Conservation (phyloP, 1,139 yeast genomes). For the Sugiyamaella grinbergsii region DNA sequence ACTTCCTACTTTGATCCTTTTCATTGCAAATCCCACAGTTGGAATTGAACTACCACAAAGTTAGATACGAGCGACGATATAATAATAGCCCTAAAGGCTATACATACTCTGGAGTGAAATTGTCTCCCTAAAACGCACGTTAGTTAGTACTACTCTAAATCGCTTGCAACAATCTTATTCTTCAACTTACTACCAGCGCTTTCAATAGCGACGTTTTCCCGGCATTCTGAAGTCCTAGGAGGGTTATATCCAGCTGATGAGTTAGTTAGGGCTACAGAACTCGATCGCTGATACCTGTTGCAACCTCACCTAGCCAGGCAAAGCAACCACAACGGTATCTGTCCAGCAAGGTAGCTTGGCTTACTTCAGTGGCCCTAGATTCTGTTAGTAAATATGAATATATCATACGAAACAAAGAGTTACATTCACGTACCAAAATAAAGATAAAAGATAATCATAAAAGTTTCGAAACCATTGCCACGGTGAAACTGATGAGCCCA, state of each 20-base stretch:
- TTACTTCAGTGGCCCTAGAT: slow-evolving; percentile 35
- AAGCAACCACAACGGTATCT: neutral
- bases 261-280: slow-evolving; percentile 7
- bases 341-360: neutral
- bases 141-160: neutral
- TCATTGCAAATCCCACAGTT: slow-evolving; percentile 47
- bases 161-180: neutral
- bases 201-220: slow-evolving; percentile 45
- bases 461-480: slow-evolving; percentile 36
- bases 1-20: slow-evolving; percentile 43
- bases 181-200: slow-evolving; percentile 40
- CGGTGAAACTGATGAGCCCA: slow-evolving; percentile 24
- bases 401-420: too few relatives aligned
- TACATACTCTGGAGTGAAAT: slow-evolving; percentile 42
- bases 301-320: neutral
- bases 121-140: slow-evolving; percentile 37
- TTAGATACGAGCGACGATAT: neutral
- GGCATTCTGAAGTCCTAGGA: slow-evolving; percentile 47
- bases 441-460: slow-evolving; percentile 36
- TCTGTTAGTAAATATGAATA: slow-evolving; percentile 10
- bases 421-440: slow-evolving; percentile 39
- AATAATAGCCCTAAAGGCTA: neutral
- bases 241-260: slow-evolving; percentile 42
- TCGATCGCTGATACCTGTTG: too few relatives aligned
- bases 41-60: slow-evolving; percentile 41